Evolutionary conservation across 2,329 filamentous ascomycete genomes (phyloP).

Genomic region (Colletotrichum tamarilloi): DNA sequence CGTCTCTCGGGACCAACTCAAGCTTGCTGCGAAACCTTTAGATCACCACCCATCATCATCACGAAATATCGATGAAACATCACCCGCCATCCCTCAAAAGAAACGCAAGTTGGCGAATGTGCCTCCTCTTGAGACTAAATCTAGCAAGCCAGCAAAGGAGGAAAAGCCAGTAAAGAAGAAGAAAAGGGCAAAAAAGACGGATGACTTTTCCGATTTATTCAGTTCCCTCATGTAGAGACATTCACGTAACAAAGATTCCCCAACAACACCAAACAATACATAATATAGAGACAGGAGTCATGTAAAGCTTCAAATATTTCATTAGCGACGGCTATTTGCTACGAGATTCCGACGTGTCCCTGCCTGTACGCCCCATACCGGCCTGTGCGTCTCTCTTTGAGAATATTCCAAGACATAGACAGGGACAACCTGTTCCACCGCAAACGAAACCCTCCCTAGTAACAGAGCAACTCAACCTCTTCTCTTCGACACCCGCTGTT

Average conservation of each 20-base stretch:
- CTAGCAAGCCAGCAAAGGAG: not conserved
- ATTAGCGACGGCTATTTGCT: constrained; percentile 34
- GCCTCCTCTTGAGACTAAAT: not conserved
- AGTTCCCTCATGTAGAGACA: constrained; percentile 61
- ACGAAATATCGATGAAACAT: not conserved
- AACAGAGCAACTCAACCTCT: constrained; percentile 7
- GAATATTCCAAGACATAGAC: constrained; percentile 21
- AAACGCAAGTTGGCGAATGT: constrained; percentile 11
- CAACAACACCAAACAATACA: not conserved
- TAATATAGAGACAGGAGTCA: not conserved
- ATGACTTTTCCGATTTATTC: constrained; percentile 82
- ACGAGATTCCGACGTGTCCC: constrained; percentile 28
- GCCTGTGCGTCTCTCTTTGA: constrained; percentile 20
- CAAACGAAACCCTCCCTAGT: not conserved
- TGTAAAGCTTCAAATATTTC: constrained; percentile 29
- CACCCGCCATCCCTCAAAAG: not conserved
- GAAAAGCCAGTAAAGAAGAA: constrained; percentile 46
- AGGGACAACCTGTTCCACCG: constrained; percentile 13
- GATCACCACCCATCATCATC: not conserved
- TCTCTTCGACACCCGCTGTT: not conserved
- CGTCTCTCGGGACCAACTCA: constrained; percentile 42
- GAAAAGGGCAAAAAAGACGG: constrained; percentile 62
- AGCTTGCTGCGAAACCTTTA: not conserved
- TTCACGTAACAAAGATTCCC: not conserved
- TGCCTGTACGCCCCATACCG: constrained; percentile 35